Evolutionary conservation across 306 rosid species (phyloP), one percentile per base, ranked within the genome.

Genomic region (Alnus rubra): DNA sequence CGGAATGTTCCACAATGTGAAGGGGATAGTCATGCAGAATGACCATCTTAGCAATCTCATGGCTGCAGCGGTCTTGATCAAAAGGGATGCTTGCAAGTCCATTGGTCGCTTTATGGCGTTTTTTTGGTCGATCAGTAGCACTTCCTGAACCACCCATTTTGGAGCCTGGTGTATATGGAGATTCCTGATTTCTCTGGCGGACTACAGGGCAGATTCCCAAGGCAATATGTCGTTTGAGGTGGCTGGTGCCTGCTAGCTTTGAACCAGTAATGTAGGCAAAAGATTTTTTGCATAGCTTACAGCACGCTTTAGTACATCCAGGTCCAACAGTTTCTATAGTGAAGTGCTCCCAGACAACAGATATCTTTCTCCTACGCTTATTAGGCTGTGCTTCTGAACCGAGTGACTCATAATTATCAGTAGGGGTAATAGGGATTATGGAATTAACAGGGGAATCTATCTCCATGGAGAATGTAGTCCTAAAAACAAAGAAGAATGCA

Each of bases 11-110:
- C 56, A 90, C 97, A 76, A 94, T 86, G 81, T 92, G 79, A 82
- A 92, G 98, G 71, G 97, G 97, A 85, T 94, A 92, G 67, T 88
- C 97, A 56, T 95, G 98, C 88, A 90, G 80, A 70, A 95, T 86
- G 59, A 92, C 84, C 98, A 95, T 92, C 83, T 81, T 87, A 51
- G 96, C 92, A 39, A 95, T 80, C 76, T 91, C 98, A 71, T 68
- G 77, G 81, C 74, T 88, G 85, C 97, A 85, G 54, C 83, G 79
- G 69, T 86, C 88, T 77, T 89, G 94, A 80, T 95, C 92, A 84
- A 95, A 85, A 75, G 88, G 65, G 69, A 78, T 54, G 50, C 85
- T 85, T 50, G 85, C 83, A 73, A 69, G 30, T 18, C 84, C 76
- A 75, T 88, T 77, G 52, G 77, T 59, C 60, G 84, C 81, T 88